Evolutionary conservation across 768 basidiomycete species (phyloP).

Genomic region (Podaxis sp.): DNA sequence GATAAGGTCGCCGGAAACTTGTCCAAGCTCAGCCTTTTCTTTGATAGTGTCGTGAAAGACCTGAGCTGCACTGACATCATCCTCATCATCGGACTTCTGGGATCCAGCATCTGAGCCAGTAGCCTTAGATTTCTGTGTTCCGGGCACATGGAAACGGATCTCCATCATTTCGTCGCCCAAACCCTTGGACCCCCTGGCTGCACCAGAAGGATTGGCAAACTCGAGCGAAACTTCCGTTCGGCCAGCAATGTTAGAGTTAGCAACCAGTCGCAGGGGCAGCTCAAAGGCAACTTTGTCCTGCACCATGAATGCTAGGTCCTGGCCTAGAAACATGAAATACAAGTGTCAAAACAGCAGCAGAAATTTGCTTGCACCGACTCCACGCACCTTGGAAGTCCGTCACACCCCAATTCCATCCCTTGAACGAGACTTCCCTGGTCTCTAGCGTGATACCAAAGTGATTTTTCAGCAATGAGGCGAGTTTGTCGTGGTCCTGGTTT

Average conservation of each 20-base stretch:
- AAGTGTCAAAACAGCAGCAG: slow-evolving; percentile 1
- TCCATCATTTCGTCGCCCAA: slow-evolving; percentile 88
- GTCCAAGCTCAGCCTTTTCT: slow-evolving; percentile 92
- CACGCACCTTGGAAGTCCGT: slow-evolving; percentile 85
- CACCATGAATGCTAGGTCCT: slow-evolving; percentile 88
- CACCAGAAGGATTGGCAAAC: slow-evolving; percentile 53
- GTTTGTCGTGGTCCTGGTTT: slow-evolving; percentile 83
- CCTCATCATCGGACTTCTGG: slow-evolving; percentile 68
- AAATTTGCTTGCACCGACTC: background rate
- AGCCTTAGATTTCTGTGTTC: slow-evolving; percentile 47
- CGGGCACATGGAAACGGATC: slow-evolving; percentile 95
- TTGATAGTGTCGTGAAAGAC: slow-evolving; percentile 96
- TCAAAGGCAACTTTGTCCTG: slow-evolving; percentile 88
- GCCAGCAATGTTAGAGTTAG: slow-evolving; percentile 97
- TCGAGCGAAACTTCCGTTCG: slow-evolving; percentile 99
- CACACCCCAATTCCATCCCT: slow-evolving; percentile 98
- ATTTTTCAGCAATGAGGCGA: slow-evolving; percentile 78
- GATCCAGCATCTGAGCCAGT: slow-evolving; percentile 73
- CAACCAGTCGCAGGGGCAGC: slow-evolving; percentile 78
- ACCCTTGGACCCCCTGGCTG: slow-evolving; percentile 34
- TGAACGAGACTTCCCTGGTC: slow-evolving; percentile 79
- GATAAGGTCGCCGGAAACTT: slow-evolving; percentile 87
- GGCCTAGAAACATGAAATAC: slow-evolving; percentile 42
- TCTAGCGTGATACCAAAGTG: slow-evolving; percentile 86
- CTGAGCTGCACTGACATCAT: slow-evolving; percentile 88